Percentiles rank a stretch among this genome's conserved stretches.
Conservation (phyloP, 2,329 filamentous ascomycete genomes). For the Stagonosporopsis chrysanthemi region DNA sequence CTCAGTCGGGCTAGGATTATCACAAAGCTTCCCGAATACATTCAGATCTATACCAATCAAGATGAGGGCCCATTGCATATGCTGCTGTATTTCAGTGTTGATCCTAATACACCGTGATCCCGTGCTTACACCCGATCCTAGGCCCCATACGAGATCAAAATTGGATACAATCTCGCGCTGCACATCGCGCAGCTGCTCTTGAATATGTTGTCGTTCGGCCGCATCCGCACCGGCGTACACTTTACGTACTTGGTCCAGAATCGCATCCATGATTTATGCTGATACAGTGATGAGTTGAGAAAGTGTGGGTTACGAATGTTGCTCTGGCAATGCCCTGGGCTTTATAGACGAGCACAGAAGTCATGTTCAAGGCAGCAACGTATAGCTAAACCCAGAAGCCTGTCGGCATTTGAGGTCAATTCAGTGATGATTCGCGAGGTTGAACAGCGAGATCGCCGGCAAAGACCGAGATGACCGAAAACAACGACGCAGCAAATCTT, state of each 20-base stretch:
- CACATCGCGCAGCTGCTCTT: conserved; percentile 36
- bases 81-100: conserved; percentile 7
- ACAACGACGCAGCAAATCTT: background rate
- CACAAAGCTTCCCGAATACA: conserved; percentile 29
- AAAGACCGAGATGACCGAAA: background rate
- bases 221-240: conserved; percentile 31
- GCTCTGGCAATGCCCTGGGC: background rate
- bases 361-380: background rate
- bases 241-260: conserved; percentile 29
- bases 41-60: conserved; percentile 32
- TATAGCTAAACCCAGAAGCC: background rate
- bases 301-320: background rate
- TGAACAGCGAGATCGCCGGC: conserved; percentile 2
- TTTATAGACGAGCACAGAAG: background rate
- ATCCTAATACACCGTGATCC: background rate
- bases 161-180: conserved; percentile 35
- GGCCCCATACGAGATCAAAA: conserved; percentile 33
- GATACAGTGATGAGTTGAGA: background rate
- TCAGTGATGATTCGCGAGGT: background rate
- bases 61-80: conserved; percentile 33
- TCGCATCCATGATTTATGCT: conserved; percentile 29
- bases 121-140: conserved; percentile 24
- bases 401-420: background rate
- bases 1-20: conserved; percentile 15
- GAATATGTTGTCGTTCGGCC: conserved; percentile 28